Evolutionary conservation across 2,329 filamentous ascomycete species (phyloP), one percentile per base, ranked within the genome.

Genomic region (Epichloe aotearoae): DNA sequence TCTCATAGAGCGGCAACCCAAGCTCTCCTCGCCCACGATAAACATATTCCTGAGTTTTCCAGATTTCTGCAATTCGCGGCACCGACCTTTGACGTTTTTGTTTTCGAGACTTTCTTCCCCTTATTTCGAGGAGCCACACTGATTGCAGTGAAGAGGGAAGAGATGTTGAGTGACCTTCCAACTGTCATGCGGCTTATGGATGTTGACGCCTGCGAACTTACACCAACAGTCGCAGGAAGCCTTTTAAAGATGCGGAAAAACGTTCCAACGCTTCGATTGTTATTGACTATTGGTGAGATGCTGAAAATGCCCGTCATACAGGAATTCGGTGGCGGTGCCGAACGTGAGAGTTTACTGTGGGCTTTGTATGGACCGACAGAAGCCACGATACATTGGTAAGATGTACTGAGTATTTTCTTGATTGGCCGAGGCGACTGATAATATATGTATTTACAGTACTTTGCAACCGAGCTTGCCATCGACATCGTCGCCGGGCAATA

Each of bases 291-390:
- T 57, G 90, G 90, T 5, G 90, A 96, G 66, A 95, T 95, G 89
- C 76, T 96, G 37, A 95, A 86, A 3, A 73, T 76, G 41, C 77
- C 80, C 8, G 83, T 96, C 2, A 74, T 95, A 20, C 70, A 79
- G 37, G 88, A 94, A 61, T 96, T 93, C 71, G 88, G 88, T 5
- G 79, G 79, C 2, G 69, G 71, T 10, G 60, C 65, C 0, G 61
- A 61, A 0, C 67, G 66, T 7, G 62, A 70, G 2, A 83, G 85
- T 57, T 82, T 95, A 42, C 73, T 96, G 1, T 90, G 88, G 77
- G 90, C 83, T 36, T 95, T 95, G 88, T 96, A 96, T 62, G 90
- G 90, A 0, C 90, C 90, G 1, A 96, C 90, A 0, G 90, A 96
- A 68, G 88, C 88, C 7, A 82, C 89, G 0, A 95, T 96, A 52